A percentile compares a stretch with the other conserved stretches of the same genome.
Conservation (phyloP, 768 basidiomycete species). For the Panaeolus cyanescens region DNA sequence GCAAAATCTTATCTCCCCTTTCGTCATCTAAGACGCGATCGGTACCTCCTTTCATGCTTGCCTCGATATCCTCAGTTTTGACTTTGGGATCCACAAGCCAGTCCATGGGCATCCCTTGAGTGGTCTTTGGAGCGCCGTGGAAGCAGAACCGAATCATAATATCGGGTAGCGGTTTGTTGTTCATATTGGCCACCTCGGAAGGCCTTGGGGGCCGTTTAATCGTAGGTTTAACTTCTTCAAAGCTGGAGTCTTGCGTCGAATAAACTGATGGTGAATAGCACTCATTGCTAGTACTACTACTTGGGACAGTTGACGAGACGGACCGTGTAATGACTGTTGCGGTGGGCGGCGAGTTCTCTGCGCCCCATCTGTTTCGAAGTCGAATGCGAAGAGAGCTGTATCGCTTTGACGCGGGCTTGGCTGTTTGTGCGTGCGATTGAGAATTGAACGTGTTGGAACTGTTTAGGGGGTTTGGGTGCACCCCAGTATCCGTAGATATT, state of each 20-base stretch:
- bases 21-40: no score
- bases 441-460: neutral
- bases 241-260: neutral
- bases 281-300: neutral
- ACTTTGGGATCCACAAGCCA: neutral
- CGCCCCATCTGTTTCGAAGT: neutral
- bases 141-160: neutral
- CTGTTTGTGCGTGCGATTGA: neutral
- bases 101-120: neutral
- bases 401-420: neutral
- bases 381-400: neutral
- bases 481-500: neutral
- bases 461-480: neutral
- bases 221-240: neutral
- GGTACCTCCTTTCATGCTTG: neutral
- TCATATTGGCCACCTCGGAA: neutral
- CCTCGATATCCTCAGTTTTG: neutral
- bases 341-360: neutral
- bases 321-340: neutral
- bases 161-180: neutral
- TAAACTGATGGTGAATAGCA: neutral
- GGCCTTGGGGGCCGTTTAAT: neutral
- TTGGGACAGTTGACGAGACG: neutral
- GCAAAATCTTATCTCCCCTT: neutral
- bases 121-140: neutral